Base-by-base conservation (phyloP, 78 protist species). In the Salpingoeca rosetta region DNA sequence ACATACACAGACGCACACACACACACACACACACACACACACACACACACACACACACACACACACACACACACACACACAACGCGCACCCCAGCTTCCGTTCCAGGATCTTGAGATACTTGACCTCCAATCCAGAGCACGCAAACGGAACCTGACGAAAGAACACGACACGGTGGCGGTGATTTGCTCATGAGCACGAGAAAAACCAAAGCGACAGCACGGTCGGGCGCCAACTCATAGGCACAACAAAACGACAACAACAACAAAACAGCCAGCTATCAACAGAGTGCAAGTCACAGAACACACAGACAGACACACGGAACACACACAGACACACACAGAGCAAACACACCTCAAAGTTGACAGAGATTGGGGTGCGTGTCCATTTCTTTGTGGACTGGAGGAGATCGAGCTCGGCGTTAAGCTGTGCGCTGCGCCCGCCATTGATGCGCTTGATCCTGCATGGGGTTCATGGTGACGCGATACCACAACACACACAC, bases 111-210 rank as follows among this genome's bases (percentile, higher is more conserved):
- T 96, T 95, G 57, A 97, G 81, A 91, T 94, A 97, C 43, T 97
- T 91, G 31, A 98, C 98, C 56, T 92, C 91, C 88, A 98, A 89
- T 25, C 99, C 99, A 41, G 97, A 93, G 37, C 98, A 94, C 22
- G 99, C 83, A 40, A 94, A 92, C n/a, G 98, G 97, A 41, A 96
- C 98, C 90, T 88, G 89, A 36, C 43, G 3, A 25, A 44, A 36
- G 35, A 43, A 84, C 28, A 51, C 65, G 65, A 51, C 31, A 51
- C 26, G 12, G 77, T 35, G 12, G 3, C 25, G 3, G 38, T 39
- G 80, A 3, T 37, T 76, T 38, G 24, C 22, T 76, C 43, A 76
- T 22, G 26, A 35, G 3, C 24, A 2, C 38, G 22, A 10, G 2
- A 2, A 12, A 2, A 2, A 12, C 22, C 22, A 72, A 2, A 2